Percentiles rank a stretch among this genome's conserved stretches.
These are phyloP conservation scores for Septoria petroselini DNA, from an alignment of 2,329 filamentous ascomycete genomes.

Conservation along the genomic window DNA sequence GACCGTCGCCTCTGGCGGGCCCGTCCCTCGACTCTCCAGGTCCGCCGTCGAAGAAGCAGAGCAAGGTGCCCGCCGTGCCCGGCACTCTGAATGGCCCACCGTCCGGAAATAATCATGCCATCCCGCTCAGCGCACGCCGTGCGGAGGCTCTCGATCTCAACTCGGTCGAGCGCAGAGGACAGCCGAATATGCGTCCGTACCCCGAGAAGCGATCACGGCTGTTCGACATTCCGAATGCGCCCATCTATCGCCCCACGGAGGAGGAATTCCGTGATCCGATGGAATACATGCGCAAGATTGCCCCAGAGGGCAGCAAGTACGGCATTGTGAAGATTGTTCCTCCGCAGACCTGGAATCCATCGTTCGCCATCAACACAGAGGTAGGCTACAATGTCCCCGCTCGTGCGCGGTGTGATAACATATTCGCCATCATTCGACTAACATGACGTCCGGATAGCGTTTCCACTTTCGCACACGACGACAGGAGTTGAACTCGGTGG, in stretches of 20 bases:
- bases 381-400: constrained; percentile 52
- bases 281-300: constrained; percentile 89
- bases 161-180: constrained; percentile 87
- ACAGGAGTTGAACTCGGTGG: constrained; percentile 94
- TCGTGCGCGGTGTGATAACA: not conserved
- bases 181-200: constrained; percentile 69
- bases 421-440: constrained; percentile 14
- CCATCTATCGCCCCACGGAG: constrained; percentile 82
- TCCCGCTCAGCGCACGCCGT: constrained; percentile 63
- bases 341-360: constrained; percentile 87
- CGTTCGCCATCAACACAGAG: constrained; percentile 96
- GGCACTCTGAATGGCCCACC: constrained; percentile 40
- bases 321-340: constrained; percentile 96
- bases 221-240: constrained; percentile 83
- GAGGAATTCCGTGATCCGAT: constrained; percentile 95
- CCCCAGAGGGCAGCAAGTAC: constrained; percentile 78
- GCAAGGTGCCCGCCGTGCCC: constrained; percentile 25
- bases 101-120: constrained; percentile 42
- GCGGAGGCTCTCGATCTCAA: constrained; percentile 73
- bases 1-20: constrained; percentile 21
- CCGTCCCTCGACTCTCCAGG: constrained; percentile 16
- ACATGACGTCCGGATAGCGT: constrained; percentile 56
- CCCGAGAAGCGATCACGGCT: constrained; percentile 55
- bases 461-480: constrained; percentile 96
- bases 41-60: constrained; percentile 25